These are phyloP conservation scores for Pythium phragmitis DNA, from an alignment of 352 stramenopile species.

Conservation along the genomic window DNA sequence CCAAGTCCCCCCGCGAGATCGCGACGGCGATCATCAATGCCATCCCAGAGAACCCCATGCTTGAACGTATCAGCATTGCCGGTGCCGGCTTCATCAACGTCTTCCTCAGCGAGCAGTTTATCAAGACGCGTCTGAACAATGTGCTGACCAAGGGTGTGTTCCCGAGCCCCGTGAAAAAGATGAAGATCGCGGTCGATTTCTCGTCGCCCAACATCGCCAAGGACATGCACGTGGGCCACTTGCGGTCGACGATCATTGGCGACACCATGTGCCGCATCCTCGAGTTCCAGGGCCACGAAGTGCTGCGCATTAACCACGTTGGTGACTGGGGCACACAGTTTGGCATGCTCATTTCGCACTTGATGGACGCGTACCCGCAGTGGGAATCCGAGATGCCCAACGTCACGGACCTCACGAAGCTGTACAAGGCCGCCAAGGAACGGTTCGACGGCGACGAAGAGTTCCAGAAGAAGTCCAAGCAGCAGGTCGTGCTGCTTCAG, in stretches of 20 bases:
- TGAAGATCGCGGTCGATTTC: conserved; percentile 81
- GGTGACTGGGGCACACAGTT: conserved; percentile 95
- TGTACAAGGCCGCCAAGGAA: conserved; percentile 92
- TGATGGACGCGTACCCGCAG: conserved; percentile 96
- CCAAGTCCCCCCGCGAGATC: conserved; percentile 80
- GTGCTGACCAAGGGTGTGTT: conserved; percentile 79
- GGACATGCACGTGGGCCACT: conserved; percentile 88
- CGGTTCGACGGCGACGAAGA: conserved; percentile 95
- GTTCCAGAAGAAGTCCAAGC: conserved; percentile 96
- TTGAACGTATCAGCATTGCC: conserved; percentile 91
- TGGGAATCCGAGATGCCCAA: conserved; percentile 92
- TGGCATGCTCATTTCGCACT: conserved; percentile 99
- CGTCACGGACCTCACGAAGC: conserved; percentile 95
- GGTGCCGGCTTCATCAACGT: conserved; percentile 98
- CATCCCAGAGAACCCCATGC: conserved; percentile 77
- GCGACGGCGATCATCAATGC: conserved; percentile 88
- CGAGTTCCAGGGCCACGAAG: conserved; percentile 84
- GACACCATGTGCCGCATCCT: conserved; percentile 85
- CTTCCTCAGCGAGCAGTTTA: conserved; percentile 88
- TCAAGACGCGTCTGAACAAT: conserved; percentile 61
- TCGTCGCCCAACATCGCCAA: conserved; percentile 88
- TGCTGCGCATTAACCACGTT: conserved; percentile 85
- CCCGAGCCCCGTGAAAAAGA: conserved; percentile 76
- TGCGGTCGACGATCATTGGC: conserved; percentile 91
- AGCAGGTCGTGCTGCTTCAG: conserved; percentile 98